Conservation (phyloP, 2,329 filamentous ascomycete genomes). For the Cercospora nicotianae region DNA sequence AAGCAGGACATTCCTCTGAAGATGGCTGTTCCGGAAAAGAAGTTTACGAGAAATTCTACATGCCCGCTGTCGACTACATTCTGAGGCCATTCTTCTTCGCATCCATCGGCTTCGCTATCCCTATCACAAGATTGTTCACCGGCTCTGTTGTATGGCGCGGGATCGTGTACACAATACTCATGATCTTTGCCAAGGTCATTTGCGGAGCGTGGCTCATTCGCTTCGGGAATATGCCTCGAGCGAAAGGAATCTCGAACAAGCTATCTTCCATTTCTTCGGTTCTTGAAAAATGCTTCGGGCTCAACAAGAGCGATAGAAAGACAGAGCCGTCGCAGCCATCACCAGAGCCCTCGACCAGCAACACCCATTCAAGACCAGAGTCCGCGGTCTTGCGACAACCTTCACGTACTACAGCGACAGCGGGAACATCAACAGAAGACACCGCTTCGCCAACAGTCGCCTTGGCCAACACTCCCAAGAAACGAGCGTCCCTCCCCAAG, state of each 20-base stretch:
- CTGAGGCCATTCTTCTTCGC: conserved; percentile 74
- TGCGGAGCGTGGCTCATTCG: conserved; percentile 46
- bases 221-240: conserved; percentile 27
- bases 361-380: background rate
- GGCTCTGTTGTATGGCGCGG: conserved; percentile 69
- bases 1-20: background rate
- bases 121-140: conserved; percentile 68
- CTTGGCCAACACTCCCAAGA: conserved; percentile 7
- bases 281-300: no score
- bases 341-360: no score
- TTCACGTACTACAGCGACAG: background rate
- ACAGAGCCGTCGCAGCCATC: background rate
- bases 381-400: background rate
- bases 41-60: conserved; percentile 52
- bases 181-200: conserved; percentile 56
- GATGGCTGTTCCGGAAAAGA: conserved; percentile 8
- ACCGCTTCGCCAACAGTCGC: background rate
- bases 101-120: conserved; percentile 75
- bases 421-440: background rate
- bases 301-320: background rate
- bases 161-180: conserved; percentile 68
- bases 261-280: background rate
- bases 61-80: conserved; percentile 51
- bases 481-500: conserved; percentile 38
- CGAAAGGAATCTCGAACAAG: background rate